phyloP scores from a whole-genome alignment of 208 protist genomes.

The Trypanosoma rangeli region DNA sequence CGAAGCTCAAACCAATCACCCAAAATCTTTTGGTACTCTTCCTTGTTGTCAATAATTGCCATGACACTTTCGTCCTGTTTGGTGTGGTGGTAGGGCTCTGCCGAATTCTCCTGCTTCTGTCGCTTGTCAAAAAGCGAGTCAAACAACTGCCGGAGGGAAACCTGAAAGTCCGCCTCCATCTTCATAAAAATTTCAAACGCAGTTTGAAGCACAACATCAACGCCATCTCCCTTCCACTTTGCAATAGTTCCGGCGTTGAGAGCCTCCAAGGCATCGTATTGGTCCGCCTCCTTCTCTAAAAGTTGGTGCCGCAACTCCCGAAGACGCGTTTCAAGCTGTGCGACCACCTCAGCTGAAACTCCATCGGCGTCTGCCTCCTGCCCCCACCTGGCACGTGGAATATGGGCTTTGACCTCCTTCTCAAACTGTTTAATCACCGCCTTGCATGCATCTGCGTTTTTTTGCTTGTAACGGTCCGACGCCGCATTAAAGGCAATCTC shows the following conservation, averaged over 20 bases:
- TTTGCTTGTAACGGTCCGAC: slow-evolving; percentile 36
- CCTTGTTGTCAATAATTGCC: slow-evolving; percentile 66
- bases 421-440: slow-evolving; percentile 67
- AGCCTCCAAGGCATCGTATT: slow-evolving; percentile 71
- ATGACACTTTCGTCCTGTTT: slow-evolving; percentile 44
- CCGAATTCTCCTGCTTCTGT: slow-evolving; percentile 44
- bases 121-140: slow-evolving; percentile 70
- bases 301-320: slow-evolving; percentile 49
- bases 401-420: slow-evolving; percentile 47
- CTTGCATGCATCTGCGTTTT: slow-evolving; percentile 40
- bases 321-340: slow-evolving; percentile 39
- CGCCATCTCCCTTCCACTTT: slow-evolving; percentile 75
- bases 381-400: slow-evolving; percentile 34
- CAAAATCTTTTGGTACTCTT: slow-evolving; percentile 78
- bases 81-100: slow-evolving; percentile 45
- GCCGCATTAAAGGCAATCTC: slow-evolving; percentile 50
- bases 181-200: slow-evolving; percentile 75
- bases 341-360: slow-evolving; percentile 15
- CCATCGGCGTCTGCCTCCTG: slow-evolving; percentile 16
- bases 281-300: slow-evolving; percentile 71
- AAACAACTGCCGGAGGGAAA: slow-evolving; percentile 63
- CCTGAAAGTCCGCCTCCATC: slow-evolving; percentile 79
- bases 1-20: slow-evolving; percentile 82
- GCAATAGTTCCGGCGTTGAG: slow-evolving; percentile 61
- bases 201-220: slow-evolving; percentile 76